phyloP scores from a whole-genome alignment of 2,329 filamentous ascomycete species.

The Alternaria novae-zelandiae region DNA sequence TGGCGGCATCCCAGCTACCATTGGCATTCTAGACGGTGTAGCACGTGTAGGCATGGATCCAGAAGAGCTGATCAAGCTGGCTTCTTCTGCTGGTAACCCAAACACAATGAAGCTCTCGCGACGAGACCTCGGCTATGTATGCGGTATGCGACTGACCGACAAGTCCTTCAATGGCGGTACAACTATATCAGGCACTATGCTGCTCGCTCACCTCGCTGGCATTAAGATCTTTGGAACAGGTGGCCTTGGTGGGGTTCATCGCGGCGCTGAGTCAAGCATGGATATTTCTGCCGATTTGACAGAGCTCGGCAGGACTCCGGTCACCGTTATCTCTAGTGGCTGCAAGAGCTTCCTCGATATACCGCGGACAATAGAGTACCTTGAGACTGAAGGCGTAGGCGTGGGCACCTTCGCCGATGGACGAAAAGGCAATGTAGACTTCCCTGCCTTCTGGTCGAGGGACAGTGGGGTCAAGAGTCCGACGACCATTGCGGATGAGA shows the following conservation, averaged over 20 bases:
- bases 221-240: slow-evolving; percentile 95
- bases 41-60: slow-evolving; percentile 78
- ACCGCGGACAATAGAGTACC: slow-evolving; percentile 81
- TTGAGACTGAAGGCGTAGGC: slow-evolving; percentile 75
- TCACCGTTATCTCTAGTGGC: slow-evolving; percentile 87
- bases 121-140: slow-evolving; percentile 82
- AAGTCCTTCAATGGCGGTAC: slow-evolving; percentile 83
- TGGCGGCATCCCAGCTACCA: slow-evolving; percentile 83
- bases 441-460: slow-evolving; percentile 91
- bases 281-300: slow-evolving; percentile 96
- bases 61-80: slow-evolving; percentile 75
- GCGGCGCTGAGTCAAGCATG: slow-evolving; percentile 83
- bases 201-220: slow-evolving; percentile 83
- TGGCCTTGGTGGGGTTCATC: slow-evolving; percentile 91
- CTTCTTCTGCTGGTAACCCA: slow-evolving; percentile 67
- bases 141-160: slow-evolving; percentile 72
- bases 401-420: slow-evolving; percentile 92
- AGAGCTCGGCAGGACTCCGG: slow-evolving; percentile 86
- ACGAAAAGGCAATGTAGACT: slow-evolving; percentile 73
- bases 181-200: slow-evolving; percentile 91
- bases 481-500: slow-evolving; percentile 73
- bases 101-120: slow-evolving; percentile 82
- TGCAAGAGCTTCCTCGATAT: slow-evolving; percentile 98
- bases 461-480: slow-evolving; percentile 86
- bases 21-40: slow-evolving; percentile 83